phyloP scores from a whole-genome alignment of 164 flowering plant species.

The Berberis thunbergii region DNA sequence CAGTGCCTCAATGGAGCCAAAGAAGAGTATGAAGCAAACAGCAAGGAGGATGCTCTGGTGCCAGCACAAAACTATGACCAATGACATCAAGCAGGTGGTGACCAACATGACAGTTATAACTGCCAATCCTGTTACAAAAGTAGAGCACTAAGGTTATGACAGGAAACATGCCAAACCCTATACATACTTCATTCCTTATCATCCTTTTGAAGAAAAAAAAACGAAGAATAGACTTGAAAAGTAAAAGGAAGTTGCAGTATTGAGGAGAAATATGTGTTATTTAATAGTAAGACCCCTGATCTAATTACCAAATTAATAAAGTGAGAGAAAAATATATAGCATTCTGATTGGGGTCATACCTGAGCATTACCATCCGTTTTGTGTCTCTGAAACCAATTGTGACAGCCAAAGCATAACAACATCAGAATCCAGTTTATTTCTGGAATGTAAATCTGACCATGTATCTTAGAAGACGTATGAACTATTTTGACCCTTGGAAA shows the following conservation, averaged over 20 bases:
- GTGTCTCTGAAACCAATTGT: conserved; percentile 82
- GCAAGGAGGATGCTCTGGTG: conserved; percentile 57
- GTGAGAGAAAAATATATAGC: background rate
- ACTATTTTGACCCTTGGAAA: conserved; percentile 86
- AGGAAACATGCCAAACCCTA: background rate
- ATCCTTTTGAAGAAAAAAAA: too few species aligned
- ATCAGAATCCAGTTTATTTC: conserved; percentile 87
- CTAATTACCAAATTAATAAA: too few species aligned
- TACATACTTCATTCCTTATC: too few species aligned
- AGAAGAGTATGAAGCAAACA: conserved; percentile 58
- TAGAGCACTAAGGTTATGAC: background rate
- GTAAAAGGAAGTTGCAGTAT: too few species aligned
- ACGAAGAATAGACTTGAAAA: too few species aligned
- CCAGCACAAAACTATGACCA: conserved; percentile 89
- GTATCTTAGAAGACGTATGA: conserved; percentile 77
- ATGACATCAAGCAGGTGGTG: conserved; percentile 91
- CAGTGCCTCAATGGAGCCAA: conserved; percentile 80
- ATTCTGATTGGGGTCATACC: conserved; percentile 28
- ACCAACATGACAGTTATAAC: conserved; percentile 96
- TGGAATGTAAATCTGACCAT: conserved; percentile 86
- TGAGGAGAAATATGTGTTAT: too few species aligned
- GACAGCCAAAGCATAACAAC: conserved; percentile 72
- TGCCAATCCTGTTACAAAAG: conserved; percentile 59
- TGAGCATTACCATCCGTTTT: conserved; percentile 70
- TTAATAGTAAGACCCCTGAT: too few species aligned